phyloP scores from a whole-genome alignment of 139 green algal species.

The Chlorella sp. region DNA sequence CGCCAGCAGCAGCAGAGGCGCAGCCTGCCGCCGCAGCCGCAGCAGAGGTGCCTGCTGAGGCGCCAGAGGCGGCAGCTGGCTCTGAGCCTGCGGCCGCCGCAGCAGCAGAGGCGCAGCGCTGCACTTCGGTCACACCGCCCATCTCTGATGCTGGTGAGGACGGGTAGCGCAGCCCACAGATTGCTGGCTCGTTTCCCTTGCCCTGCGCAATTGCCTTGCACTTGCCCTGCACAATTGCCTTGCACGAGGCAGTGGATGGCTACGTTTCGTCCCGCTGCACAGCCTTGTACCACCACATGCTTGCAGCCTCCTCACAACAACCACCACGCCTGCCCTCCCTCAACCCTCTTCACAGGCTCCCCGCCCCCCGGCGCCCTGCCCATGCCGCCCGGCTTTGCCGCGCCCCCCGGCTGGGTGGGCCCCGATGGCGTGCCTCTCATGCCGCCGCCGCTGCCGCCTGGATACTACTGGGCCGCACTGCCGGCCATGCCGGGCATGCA shows the following conservation, averaged over 20 bases:
- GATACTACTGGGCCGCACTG: neutral
- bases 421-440: neutral
- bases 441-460: neutral
- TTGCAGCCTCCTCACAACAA: neutral
- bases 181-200: neutral
- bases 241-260: neutral
- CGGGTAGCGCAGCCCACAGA: no score
- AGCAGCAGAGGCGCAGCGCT: neutral
- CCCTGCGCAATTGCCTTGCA: neutral
- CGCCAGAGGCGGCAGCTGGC: neutral
- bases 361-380: neutral
- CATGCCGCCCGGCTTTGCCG: neutral
- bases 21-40: neutral
- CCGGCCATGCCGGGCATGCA: conserved; percentile 13
- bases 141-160: conserved; percentile 19
- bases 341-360: neutral
- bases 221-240: neutral
- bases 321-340: no score
- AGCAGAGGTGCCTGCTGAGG: neutral
- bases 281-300: neutral
- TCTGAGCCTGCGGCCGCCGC: neutral
- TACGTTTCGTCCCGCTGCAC: neutral
- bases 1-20: neutral
- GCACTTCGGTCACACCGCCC: conserved; percentile 2
- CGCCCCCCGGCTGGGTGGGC: neutral